phyloP scores from a whole-genome alignment of 768 basidiomycete genomes.

The Tubosaeta sp. region DNA sequence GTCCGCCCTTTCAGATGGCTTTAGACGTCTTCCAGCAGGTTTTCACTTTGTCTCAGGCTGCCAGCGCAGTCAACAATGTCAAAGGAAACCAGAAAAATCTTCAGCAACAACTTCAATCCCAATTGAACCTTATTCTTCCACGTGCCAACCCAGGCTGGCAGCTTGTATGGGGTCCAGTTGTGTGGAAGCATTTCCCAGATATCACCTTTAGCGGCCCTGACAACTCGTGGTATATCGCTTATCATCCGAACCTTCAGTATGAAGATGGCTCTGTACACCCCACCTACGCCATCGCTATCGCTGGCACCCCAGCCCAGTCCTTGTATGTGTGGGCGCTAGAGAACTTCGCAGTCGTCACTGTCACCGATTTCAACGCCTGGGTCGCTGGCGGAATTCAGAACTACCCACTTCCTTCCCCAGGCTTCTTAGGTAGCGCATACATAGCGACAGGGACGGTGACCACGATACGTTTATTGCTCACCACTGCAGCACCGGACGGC shows the following conservation, averaged over 20 bases:
- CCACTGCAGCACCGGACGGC: neutral
- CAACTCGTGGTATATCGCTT: conserved; percentile 15
- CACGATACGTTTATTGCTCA: conserved; percentile 2
- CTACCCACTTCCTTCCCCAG: neutral
- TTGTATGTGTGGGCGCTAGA: conserved; percentile 1
- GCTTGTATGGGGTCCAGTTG: conserved; percentile 12
- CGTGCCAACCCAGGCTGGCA: neutral
- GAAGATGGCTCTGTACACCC: conserved; percentile 10
- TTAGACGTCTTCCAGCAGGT: conserved; percentile 16
- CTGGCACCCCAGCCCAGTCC: conserved; percentile 5
- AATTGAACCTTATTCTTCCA: neutral
- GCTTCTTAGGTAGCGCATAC: neutral
- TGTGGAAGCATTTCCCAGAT: conserved; percentile 11
- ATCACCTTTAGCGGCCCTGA: conserved; percentile 1
- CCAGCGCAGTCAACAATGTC: neutral
- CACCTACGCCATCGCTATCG: conserved; percentile 12
- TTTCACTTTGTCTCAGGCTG: conserved; percentile 5
- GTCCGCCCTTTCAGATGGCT: conserved; percentile 4
- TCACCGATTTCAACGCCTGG: conserved; percentile 11
- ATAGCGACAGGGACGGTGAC: neutral
- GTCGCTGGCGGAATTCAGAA: neutral
- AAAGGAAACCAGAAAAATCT: neutral
- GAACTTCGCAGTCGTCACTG: conserved; percentile 4
- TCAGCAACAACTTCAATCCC: neutral
- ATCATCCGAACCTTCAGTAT: conserved; percentile 1